Base-by-base conservation (phyloP, 768 basidiomycete species). In the Tulasnella sp. region DNA sequence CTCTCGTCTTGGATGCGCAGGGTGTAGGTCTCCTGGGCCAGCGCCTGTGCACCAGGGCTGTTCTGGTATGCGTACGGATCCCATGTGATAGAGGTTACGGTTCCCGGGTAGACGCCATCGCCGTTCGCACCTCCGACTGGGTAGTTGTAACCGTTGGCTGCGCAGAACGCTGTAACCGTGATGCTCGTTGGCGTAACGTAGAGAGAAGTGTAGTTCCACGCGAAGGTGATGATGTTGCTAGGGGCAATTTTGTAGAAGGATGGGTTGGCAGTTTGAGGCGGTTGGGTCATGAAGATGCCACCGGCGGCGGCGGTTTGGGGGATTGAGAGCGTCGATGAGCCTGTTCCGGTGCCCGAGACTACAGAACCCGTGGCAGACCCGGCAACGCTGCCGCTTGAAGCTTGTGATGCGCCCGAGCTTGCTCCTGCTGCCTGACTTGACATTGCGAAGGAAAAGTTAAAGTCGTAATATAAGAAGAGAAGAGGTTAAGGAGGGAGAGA, bases 211-310 rank as follows among this genome's bases (percentile, higher is more conserved):
- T 95, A 88, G 84, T 94, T 95, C 96, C 95, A 98, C 15, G 88
- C 96, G 83, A 98, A 94, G 29, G 95, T 97, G 82, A 98, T 90
- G 79, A 86, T 85, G 80, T 93, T 88, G 73, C 86, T 86, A 0
- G 86, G 85, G 0, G 94, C 93, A 82, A 98, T 92, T 88, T 96
- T 95, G 87, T 90, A 97, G 86, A 90, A 97, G 32, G 94, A 93
- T 3, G 92, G 91, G 44, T 90, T 88, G 42, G 85, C 87, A 11
- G 92, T 92, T 80, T 91, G 88, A 0, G 93, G 92, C 0, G 96
- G 96, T 82, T 93, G 89, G 61, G 93, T 93, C 82, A 94, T 89
- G 79, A 88, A 87, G 74, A 93, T 83, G n/a, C 88, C 86, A 29
- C 93, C 84, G 13, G 81, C 81, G 18, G 83, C 81, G 69, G 80